phyloP scores from a whole-genome alignment of 1,284 basidiomycete genomes.

The Trametes pubescens region DNA sequence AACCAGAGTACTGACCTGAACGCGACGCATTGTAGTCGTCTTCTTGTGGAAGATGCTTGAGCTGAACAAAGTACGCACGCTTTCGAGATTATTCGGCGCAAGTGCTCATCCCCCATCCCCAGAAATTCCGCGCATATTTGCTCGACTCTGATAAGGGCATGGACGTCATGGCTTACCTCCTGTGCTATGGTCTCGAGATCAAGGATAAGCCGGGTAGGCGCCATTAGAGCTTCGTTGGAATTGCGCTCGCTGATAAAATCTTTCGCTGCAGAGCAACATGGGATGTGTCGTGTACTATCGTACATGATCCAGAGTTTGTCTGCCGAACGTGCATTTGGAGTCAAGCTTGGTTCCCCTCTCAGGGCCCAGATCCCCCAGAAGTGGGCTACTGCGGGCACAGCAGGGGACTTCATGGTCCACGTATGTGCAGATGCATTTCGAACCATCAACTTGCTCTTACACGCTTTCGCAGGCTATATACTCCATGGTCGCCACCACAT shows the following conservation, averaged over 20 bases:
- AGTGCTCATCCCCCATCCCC: neutral
- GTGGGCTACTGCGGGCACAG: constrained; percentile 77
- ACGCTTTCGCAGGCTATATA: constrained; percentile 74
- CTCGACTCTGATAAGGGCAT: constrained; percentile 82
- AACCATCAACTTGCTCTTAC: constrained; percentile 13
- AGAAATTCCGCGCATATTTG: constrained; percentile 89
- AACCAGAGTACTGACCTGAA: constrained; percentile 15
- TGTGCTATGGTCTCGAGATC: constrained; percentile 84
- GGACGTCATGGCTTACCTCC: constrained; percentile 79
- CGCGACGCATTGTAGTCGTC: constrained; percentile 66
- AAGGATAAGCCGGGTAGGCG: constrained; percentile 88
- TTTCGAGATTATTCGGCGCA: constrained; percentile 14
- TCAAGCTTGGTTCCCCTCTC: constrained; percentile 67
- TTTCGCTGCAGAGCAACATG: constrained; percentile 77
- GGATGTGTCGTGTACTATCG: constrained; percentile 87
- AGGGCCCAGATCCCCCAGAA: constrained; percentile 75
- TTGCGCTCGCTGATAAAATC: neutral
- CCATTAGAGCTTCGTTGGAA: neutral
- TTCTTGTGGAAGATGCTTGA: constrained; percentile 93
- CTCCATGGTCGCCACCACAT: constrained; percentile 87
- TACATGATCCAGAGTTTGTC: constrained; percentile 94
- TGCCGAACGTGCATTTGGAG: constrained; percentile 81
- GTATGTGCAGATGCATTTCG: constrained; percentile 51
- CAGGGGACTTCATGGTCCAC: constrained; percentile 88
- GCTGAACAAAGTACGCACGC: constrained; percentile 77